Percentiles rank a stretch among this genome's conserved stretches.
Evolutionary conservation across 768 basidiomycete species (phyloP).

Genomic region (Xanthoconium purpureum): DNA sequence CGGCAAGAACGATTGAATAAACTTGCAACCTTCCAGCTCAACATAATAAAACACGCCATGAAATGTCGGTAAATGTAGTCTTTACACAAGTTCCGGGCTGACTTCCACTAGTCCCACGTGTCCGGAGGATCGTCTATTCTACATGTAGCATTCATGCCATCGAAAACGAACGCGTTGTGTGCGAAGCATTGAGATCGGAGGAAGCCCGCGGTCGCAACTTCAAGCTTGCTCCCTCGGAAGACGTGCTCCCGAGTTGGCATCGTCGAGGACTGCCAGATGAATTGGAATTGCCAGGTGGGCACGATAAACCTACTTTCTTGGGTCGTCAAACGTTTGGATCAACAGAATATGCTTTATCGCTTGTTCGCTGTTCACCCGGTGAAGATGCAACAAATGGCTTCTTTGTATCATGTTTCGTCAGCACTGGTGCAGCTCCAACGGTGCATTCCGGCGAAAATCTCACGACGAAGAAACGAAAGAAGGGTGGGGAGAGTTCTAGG

Average conservation of each 20-base stretch:
- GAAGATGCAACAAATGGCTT: constrained; percentile 95
- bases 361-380: constrained; percentile 72
- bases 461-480: constrained; percentile 27
- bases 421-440: background rate
- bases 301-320: background rate
- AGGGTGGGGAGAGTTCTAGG: constrained; percentile 13
- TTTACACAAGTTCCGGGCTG: constrained; percentile 8
- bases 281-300: constrained; percentile 52
- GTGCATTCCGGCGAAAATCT: constrained; percentile 2
- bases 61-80: constrained; percentile 56
- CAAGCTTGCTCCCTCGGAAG: constrained; percentile 57
- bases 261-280: constrained; percentile 73
- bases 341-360: constrained; percentile 54
- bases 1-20: constrained; percentile 74
- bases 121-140: constrained; percentile 86
- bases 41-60: constrained; percentile 94
- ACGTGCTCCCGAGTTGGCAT: constrained; percentile 80
- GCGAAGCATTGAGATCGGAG: constrained; percentile 63
- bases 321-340: background rate
- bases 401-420: constrained; percentile 92
- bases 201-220: constrained; percentile 65
- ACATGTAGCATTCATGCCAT: constrained; percentile 92
- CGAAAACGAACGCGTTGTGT: constrained; percentile 93
- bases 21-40: constrained; percentile 83
- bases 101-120: constrained; percentile 60